Percentiles rank a stretch among this genome's conserved stretches.
phyloP scores from a whole-genome alignment of 176 grass and related monocot species.

The Puya raimondii region DNA sequence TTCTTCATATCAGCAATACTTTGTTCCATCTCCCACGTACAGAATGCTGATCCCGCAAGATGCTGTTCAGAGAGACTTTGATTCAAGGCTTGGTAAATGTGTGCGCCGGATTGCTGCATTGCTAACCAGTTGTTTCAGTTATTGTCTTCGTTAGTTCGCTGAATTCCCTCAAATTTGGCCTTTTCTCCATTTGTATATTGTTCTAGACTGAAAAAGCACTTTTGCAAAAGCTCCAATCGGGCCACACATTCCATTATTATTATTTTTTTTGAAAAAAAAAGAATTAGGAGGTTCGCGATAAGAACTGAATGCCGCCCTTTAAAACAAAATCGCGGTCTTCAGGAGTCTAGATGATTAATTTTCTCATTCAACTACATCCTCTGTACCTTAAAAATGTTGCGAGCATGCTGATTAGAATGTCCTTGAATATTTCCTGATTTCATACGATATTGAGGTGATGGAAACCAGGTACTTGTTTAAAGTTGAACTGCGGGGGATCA shows the following conservation, averaged over 20 bases:
- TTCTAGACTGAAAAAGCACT: no score
- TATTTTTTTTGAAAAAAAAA: no score
- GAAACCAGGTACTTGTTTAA: conserved; percentile 75
- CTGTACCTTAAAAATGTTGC: not conserved
- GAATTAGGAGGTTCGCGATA: no score
- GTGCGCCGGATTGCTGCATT: conserved; percentile 1
- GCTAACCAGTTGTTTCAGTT: conserved; percentile 7
- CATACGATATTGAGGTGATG: conserved; percentile 81
- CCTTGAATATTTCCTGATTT: conserved; percentile 90
- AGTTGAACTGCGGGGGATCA: conserved; percentile 41
- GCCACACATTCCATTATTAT: no score
- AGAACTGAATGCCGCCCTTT: no score
- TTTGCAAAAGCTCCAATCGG: no score
- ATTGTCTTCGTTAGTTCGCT: not conserved
- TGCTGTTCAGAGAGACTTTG: conserved; percentile 1
- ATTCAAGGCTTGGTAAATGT: conserved; percentile 19
- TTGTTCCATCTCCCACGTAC: conserved; percentile 19
- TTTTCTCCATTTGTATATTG: no score
- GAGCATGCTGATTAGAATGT: conserved; percentile 38
- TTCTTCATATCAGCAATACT: conserved; percentile 31
- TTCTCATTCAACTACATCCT: conserved; percentile 1
- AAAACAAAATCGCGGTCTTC: not conserved
- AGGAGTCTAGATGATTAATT: not conserved
- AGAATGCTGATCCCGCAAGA: conserved; percentile 1
- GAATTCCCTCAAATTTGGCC: no score